Evolutionary conservation across 345 rosid species (phyloP).

Genomic region (Populus simonii): DNA sequence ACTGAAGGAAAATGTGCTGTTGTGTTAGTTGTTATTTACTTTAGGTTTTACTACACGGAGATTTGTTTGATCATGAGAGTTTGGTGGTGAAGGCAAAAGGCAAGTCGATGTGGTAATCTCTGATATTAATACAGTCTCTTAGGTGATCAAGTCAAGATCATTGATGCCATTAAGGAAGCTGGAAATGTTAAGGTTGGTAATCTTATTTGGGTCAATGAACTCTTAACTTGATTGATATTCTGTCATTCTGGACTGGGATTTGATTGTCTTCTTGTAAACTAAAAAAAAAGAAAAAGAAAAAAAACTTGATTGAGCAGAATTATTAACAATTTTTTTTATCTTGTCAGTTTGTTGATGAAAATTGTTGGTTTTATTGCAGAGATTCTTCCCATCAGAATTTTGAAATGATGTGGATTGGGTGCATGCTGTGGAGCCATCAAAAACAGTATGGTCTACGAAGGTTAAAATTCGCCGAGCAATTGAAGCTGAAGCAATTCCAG

Average conservation of each 20-base stretch:
- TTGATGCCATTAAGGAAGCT: conserved; percentile 78
- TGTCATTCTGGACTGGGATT: too few relatives aligned
- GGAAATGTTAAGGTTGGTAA: conserved; percentile 70
- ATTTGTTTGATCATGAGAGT: conserved; percentile 59
- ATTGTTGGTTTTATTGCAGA: conserved; percentile 21
- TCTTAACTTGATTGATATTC: too few relatives aligned
- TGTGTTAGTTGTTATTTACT: neutral
- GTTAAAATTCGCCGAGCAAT: conserved; percentile 42
- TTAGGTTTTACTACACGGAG: conserved; percentile 34
- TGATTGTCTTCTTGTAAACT: too few relatives aligned
- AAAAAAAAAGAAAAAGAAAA: too few relatives aligned
- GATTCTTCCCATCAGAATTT: conserved; percentile 71
- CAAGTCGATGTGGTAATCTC: conserved; percentile 85
- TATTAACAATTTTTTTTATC: too few relatives aligned
- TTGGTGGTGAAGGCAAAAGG: conserved; percentile 56
- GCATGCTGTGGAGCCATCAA: conserved; percentile 55
- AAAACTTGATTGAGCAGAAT: too few relatives aligned
- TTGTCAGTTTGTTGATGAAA: neutral
- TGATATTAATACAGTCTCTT: conserved; percentile 45
- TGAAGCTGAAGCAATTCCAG: conserved; percentile 56
- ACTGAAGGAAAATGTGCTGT: neutral
- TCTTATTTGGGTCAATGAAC: neutral
- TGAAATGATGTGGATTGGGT: conserved; percentile 53
- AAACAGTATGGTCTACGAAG: conserved; percentile 39
- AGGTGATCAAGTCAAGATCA: conserved; percentile 70